Base-by-base conservation (phyloP, 1,284 basidiomycete genomes). In the Apiotrichum laibachii region DNA sequence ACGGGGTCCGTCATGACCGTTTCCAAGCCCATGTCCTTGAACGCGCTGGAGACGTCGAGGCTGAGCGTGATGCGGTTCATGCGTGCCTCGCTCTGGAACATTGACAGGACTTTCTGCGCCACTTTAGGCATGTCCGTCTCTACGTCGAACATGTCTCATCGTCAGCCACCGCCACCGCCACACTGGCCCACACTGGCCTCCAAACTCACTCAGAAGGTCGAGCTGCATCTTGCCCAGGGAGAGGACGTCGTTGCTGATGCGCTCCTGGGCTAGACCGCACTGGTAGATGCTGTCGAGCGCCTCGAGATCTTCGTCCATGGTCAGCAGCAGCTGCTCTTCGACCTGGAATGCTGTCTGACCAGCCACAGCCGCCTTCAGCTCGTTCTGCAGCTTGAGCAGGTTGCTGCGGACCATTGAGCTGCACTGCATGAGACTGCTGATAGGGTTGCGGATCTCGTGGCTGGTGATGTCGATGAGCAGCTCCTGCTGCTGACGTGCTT, bases 221-320 rank as follows among this genome's bases (percentile, higher is more conserved):
- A 80, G 73, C 56, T 80, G 79, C 34, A 80, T 75, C 15, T 77
- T 64, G 0, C 77, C 77, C 1, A 80, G 64, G 0, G 76, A 77
- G 7, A 80, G 67, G 19, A 80, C 72, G 50, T 80, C 79, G 55
- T 78, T 45, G 75, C 76, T 8, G 78, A 80, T 80, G 8, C 78
- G 73, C 54, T 78, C 77, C 63, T 80, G 79, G 0, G 75, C 71
- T 13, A 79, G 67, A 37, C 79, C 78, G 59, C 77, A 77, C 42
- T 70, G 70, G 47, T 72, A 67, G 54, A 72, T 71, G 60, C 69
- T 69, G 37, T 70, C 71, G 18, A 71, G 55, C 0, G 70, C 67
- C 21, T 66, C 72, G 13, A 78, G 44, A 55, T 73, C 75, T 31
- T 77, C 73, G 2, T 72, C 69, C 26, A 77, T 63, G 16, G 67